Base-by-base conservation (phyloP, 768 basidiomycete species). In the Pholiota microspora region DNA sequence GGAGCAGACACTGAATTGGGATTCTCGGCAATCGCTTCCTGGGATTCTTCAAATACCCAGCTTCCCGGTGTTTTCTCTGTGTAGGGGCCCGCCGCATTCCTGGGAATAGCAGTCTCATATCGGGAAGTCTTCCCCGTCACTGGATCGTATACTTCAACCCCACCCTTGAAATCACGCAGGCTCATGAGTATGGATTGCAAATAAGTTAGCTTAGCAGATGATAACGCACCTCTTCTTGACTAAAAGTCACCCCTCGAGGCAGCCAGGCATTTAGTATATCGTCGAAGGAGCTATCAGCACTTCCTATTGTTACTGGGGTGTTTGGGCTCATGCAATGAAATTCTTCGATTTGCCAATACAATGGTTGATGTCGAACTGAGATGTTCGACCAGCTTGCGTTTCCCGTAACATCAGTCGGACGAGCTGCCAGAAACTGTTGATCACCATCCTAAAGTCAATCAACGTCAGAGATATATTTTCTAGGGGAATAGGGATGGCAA, bases 221-320 rank as follows among this genome's bases (percentile, higher is more conserved):
- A 51, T 44, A 32, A 38, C 75, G 59, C 48, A 77, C 77, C 48
- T 71, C 56, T 28, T 59, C 60, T 38, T 67, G 67, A 42, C 16
- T 42, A 23, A 80, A 58, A 15, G 54, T 62, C 35, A 69, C 21
- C 29, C 73, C 68, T 59, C 59, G 65, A 40, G 80, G 80, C 31
- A 79, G 56, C 79, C 78, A 81, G 28, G 75, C 78, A 53, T 77
- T 79, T 29, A 79, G 67, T 47, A 79, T 56, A 59, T 80, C 73
- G 54, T 79, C 76, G 25, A 67, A 72, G 15, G 64, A 60, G 29
- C 58, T 65, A 23, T 23, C 21, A 55, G 73, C 71, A 2, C 63
- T 54, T 5, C 75, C 75, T 31, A 70, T 61, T 28, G 53, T 10
- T 36, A 81, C 63, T 1, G 73, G 73, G 32, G 71, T 69, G 34